phyloP scores from a whole-genome alignment of 176 grass and related monocot genomes.

The Hyparrhenia diplandra region DNA sequence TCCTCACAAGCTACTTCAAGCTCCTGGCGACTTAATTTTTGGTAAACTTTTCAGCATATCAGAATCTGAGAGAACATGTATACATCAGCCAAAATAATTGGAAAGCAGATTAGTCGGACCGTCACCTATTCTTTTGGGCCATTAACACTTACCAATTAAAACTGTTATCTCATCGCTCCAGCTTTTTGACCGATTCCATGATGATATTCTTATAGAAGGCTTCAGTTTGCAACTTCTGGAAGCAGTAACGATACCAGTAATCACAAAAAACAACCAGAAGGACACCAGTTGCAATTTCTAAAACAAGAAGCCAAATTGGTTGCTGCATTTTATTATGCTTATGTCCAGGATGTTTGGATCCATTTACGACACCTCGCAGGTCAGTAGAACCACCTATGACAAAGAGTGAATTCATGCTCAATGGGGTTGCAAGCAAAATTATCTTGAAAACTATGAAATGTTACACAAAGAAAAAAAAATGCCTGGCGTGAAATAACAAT shows the following conservation, averaged over 20 bases:
- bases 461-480: not conserved
- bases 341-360: constrained; percentile 40
- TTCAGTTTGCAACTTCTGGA: constrained; percentile 72
- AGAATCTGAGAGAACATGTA: constrained; percentile 50
- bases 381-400: constrained; percentile 51
- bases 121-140: not conserved
- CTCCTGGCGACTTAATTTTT: constrained; percentile 68
- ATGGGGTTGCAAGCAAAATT: constrained; percentile 6
- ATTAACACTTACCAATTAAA: constrained; percentile 52
- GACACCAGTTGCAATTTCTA: constrained; percentile 86
- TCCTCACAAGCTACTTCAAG: constrained; percentile 98
- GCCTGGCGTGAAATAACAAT: not conserved
- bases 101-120: not conserved
- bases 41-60: constrained; percentile 76
- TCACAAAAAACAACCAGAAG: constrained; percentile 67
- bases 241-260: constrained; percentile 63
- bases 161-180: constrained; percentile 77
- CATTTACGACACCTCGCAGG: constrained; percentile 30
- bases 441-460: not conserved
- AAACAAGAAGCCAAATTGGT: constrained; percentile 84
- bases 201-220: constrained; percentile 57
- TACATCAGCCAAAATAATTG: not conserved
- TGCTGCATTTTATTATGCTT: constrained; percentile 50
- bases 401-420: constrained; percentile 26
- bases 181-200: constrained; percentile 58